Evolutionary conservation across 1,284 basidiomycete genomes (phyloP).

Genomic region (Cryptococcus floricola): DNA sequence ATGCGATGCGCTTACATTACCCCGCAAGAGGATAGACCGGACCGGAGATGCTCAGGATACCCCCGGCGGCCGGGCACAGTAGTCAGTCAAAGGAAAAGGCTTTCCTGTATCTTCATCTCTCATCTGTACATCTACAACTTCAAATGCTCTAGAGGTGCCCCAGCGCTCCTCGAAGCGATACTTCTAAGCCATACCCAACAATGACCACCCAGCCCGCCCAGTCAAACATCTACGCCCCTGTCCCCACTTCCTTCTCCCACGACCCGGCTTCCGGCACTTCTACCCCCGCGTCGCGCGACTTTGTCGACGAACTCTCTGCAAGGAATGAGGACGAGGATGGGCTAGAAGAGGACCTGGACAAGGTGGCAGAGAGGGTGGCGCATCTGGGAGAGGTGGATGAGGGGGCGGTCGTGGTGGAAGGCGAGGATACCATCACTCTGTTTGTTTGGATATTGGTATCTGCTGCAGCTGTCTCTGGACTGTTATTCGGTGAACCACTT

Average conservation of each 20-base stretch:
- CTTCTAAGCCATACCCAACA: not conserved
- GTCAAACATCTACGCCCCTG: not conserved
- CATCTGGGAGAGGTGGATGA: constrained; percentile 19
- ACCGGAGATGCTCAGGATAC: too few relatives aligned
- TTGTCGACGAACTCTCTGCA: not conserved
- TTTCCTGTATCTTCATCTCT: too few relatives aligned
- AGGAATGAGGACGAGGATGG: too few relatives aligned
- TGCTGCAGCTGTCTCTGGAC: constrained; percentile 59
- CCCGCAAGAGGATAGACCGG: too few relatives aligned
- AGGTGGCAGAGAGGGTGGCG: not conserved
- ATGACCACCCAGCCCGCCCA: constrained; percentile 1
- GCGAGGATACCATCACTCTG: constrained; percentile 24
- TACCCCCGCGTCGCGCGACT: not conserved
- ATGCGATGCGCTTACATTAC: too few relatives aligned
- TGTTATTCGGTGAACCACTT: constrained; percentile 62
- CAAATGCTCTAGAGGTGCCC: too few relatives aligned
- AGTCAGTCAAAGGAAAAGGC: too few relatives aligned
- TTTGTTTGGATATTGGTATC: constrained; percentile 37
- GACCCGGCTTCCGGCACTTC: not conserved
- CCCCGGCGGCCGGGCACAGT: too few relatives aligned
- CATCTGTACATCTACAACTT: too few relatives aligned
- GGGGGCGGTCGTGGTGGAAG: constrained; percentile 22
- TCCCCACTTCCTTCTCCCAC: not conserved
- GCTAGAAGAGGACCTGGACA: not conserved
- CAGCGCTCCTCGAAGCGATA: too few relatives aligned